These are phyloP conservation scores for Solanum hybrid DNA, from an alignment of 305 asterid species.

Conservation along the genomic window DNA sequence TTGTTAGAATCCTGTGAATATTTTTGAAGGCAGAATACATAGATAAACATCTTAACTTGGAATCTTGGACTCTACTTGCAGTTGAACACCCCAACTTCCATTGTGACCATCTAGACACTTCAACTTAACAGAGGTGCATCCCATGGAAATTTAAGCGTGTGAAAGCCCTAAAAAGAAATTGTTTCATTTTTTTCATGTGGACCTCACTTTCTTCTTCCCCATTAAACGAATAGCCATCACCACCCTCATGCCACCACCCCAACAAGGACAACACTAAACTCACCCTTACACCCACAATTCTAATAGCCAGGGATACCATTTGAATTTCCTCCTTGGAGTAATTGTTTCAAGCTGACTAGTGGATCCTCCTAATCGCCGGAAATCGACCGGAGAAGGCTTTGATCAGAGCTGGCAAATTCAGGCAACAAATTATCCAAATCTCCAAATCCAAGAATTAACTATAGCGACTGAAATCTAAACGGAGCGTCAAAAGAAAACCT, in stretches of 20 bases:
- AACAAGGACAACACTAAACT: background rate
- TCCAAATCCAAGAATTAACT: constrained; percentile 24
- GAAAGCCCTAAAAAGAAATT: background rate
- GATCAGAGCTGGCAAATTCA: constrained; percentile 31
- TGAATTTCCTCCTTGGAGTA: background rate
- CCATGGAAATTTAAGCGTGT: background rate
- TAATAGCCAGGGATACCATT: background rate
- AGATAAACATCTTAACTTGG: background rate
- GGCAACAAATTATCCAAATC: constrained; percentile 36
- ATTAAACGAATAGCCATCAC: background rate
- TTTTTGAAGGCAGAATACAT: background rate
- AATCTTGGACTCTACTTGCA: background rate
- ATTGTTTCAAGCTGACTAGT: constrained; percentile 23
- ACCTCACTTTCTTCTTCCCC: background rate
- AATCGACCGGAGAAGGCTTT: constrained; percentile 25
- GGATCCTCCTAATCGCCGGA: constrained; percentile 25
- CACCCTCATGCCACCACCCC: background rate
- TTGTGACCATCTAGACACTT: background rate
- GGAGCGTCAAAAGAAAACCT: background rate
- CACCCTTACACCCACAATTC: background rate
- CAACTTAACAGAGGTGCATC: background rate
- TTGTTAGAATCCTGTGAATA: background rate
- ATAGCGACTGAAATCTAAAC: background rate
- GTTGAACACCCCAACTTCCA: background rate
- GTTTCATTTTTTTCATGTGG: background rate